Evolutionary conservation across 768 basidiomycete species (phyloP), one percentile per base, ranked within the genome.

Genomic region (Hypsizygus marmoreus): DNA sequence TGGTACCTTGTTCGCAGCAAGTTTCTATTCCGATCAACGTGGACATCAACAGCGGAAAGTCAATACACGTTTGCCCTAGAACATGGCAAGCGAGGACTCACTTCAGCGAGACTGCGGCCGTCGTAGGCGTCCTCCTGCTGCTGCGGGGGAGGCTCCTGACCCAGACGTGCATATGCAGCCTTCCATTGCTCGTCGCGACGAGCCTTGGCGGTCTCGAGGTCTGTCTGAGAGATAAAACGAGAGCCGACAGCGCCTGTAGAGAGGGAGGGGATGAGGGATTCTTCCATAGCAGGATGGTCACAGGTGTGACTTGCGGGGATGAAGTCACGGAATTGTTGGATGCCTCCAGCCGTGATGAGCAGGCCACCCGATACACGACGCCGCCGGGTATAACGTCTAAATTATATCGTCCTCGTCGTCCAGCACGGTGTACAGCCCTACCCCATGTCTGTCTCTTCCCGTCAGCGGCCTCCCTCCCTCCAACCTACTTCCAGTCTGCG

Each of bases 31-130:
- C 42, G 26, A 61, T 70, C 62, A 67, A n/a, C 62, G 59, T 71
- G 62, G 58, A 61, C 58, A 68, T 70, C 69, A 72, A 68, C 61
- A 66, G 64, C 56, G 58, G 57, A 62, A 67, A 69, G 74, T 79
- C 68, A 79, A 73, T 74, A 77, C 68, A 54, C 51, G 52, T 41
- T 53, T 53, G 40, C 39, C 26, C 22, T 25, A 40, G 50, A 28
- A 19, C 53, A 30, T 31, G 55, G 56, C 43, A 49, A 42, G 16
- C 49, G 45, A 47, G 48, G 37, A 67, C 85, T 71, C 70, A 88
- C 91, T 83, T 93, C 91, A 67, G 90, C 91, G 31, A 93, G 74
- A 65, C 90, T 91, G 55, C 91, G 74, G 40, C 91, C 91, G 63
- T 93, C 91, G 59, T 83, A 90, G 2, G 73, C 73, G 45, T 91